Evolutionary conservation across 202 grass and related monocot species (phyloP).

Genomic region (Cymbopogon flexuosus): DNA sequence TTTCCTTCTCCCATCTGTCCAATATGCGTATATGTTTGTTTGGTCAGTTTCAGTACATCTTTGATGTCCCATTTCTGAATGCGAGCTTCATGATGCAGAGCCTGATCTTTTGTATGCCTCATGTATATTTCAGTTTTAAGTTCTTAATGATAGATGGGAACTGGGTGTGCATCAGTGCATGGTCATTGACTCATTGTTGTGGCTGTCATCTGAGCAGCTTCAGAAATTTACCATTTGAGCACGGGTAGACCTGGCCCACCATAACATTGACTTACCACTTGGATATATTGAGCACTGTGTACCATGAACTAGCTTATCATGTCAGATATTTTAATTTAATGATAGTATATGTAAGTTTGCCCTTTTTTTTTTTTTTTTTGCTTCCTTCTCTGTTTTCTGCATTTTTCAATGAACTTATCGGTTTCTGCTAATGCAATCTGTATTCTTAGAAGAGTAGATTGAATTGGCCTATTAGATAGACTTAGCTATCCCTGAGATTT

Average conservation of each 20-base stretch:
- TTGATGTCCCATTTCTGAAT: background rate
- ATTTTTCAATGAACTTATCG: no score
- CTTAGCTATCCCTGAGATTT: background rate
- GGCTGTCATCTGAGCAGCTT: background rate
- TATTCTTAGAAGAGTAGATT: no score
- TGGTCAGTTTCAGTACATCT: background rate
- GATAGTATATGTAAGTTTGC: no score
- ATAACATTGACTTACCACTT: background rate
- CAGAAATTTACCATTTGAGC: background rate
- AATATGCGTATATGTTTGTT: background rate
- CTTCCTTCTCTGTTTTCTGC: no score
- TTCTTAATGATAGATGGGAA: no score
- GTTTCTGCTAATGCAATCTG: no score
- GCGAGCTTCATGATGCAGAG: background rate
- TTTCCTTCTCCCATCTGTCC: background rate
- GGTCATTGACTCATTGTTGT: no score
- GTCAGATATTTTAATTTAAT: background rate
- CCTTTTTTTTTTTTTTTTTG: no score
- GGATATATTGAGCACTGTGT: background rate
- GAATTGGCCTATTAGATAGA: no score
- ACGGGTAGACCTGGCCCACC: no score
- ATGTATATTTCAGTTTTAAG: background rate
- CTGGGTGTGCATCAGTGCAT: no score
- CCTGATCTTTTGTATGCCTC: no score
- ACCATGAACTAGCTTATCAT: background rate